phyloP scores from a whole-genome alignment of 805 yeast species.

The Teunomyces barrocoloradensis region DNA sequence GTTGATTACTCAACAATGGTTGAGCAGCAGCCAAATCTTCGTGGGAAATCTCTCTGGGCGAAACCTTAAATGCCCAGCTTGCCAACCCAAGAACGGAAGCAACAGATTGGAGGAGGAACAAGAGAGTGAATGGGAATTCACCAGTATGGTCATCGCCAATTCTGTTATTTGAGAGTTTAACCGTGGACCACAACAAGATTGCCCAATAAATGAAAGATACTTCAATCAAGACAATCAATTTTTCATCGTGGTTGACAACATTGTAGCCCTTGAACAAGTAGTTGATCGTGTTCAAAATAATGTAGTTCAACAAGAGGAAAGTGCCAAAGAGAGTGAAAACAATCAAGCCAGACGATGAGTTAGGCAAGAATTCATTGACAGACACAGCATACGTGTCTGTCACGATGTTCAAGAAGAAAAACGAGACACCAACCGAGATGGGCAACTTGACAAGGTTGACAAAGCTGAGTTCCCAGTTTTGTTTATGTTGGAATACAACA shows the following conservation, averaged over 20 bases:
- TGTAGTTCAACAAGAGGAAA: constrained; percentile 53
- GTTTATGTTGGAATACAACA: constrained; percentile 45
- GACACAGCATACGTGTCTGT: constrained; percentile 18
- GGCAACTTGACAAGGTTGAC: constrained; percentile 57
- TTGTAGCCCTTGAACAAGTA: constrained; percentile 30
- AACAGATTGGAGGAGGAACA: constrained; percentile 46
- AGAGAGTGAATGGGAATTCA: constrained; percentile 45
- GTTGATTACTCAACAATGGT: constrained; percentile 26
- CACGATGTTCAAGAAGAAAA: constrained; percentile 24
- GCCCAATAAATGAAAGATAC: constrained; percentile 58
- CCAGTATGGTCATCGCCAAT: constrained; percentile 51
- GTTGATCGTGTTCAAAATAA: constrained; percentile 48
- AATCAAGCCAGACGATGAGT: constrained; percentile 39
- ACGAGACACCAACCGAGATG: constrained; percentile 48
- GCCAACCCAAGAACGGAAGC: constrained; percentile 54
- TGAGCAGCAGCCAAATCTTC: constrained; percentile 22
- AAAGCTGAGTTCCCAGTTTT: constrained; percentile 43
- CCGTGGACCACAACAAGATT: constrained; percentile 40
- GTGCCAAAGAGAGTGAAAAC: constrained; percentile 41
- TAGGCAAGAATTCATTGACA: constrained; percentile 34
- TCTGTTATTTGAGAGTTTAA: constrained; percentile 47
- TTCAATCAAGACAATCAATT: constrained; percentile 56
- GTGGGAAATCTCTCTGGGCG: constrained; percentile 9
- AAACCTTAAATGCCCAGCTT: constrained; percentile 38
- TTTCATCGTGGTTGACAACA: constrained; percentile 47